phyloP scores from a whole-genome alignment of 2,329 filamentous ascomycete species.

The Cladosporium sp. region DNA sequence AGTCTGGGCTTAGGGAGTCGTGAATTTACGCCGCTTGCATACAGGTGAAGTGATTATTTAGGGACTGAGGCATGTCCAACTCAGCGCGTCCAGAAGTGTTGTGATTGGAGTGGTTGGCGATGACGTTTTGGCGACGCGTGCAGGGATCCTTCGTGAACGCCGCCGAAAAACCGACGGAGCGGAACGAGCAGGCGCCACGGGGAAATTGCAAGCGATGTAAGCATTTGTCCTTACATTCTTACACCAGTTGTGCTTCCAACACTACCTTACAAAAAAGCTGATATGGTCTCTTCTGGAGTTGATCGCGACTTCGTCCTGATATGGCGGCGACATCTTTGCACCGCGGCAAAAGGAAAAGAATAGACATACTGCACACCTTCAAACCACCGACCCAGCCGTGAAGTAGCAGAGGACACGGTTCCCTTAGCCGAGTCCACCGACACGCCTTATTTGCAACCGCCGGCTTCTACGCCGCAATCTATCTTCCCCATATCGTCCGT shows the following conservation, averaged over 20 bases:
- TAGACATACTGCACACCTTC: not conserved
- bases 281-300: not conserved
- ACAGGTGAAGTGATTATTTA: not conserved
- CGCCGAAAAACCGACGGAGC: not conserved
- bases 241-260: not conserved
- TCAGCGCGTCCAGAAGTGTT: not conserved
- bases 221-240: not conserved
- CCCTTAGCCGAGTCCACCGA: not conserved
- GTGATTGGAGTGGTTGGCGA: constrained; percentile 2
- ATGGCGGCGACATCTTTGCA: not conserved
- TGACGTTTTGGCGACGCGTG: constrained; percentile 2
- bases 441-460: not conserved
- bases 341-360: not conserved
- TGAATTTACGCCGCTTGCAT: not conserved
- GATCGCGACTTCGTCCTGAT: not conserved
- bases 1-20: not conserved
- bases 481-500: not conserved
- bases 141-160: not conserved
- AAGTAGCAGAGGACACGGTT: not conserved
- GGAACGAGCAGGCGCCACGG: not conserved
- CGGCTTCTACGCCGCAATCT: not conserved
- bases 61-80: not conserved
- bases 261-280: not conserved
- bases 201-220: not conserved
- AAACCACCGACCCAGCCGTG: not conserved